Evolutionary conservation across 208 protist genomes (phyloP).

Genomic region (Endotrypanum monterogeii): DNA sequence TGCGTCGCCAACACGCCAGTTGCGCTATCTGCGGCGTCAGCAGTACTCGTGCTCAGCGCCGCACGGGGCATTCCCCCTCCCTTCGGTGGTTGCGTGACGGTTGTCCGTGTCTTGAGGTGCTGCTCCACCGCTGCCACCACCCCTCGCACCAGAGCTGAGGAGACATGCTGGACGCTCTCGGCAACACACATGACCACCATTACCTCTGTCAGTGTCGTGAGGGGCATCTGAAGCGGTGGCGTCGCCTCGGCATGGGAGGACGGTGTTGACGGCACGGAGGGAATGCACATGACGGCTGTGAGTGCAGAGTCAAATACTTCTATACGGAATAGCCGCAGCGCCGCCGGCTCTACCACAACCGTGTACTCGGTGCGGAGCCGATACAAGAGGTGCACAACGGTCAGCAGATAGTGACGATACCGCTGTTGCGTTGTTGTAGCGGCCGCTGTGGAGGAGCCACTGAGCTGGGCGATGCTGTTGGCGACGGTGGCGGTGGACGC

Average conservation of each 20-base stretch:
- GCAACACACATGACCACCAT: slow-evolving; percentile 71
- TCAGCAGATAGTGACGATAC: slow-evolving; percentile 54
- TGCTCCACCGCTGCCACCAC: slow-evolving; percentile 19
- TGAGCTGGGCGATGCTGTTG: slow-evolving; percentile 5
- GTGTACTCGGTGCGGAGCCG: slow-evolving; percentile 52
- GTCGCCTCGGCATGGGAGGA: slow-evolving; percentile 5
- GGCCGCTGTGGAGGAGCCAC: slow-evolving; percentile 1
- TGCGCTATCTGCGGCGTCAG: slow-evolving; percentile 12
- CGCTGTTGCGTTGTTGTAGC: slow-evolving; percentile 12
- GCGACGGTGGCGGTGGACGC: slow-evolving; percentile 38
- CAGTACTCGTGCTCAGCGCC: neutral
- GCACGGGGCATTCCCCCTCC: neutral
- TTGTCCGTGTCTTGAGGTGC: slow-evolving; percentile 9
- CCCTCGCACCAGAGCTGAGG: slow-evolving; percentile 41
- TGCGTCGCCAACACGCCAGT: slow-evolving; percentile 35
- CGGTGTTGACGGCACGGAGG: neutral
- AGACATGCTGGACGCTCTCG: slow-evolving; percentile 72
- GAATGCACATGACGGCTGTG: slow-evolving; percentile 32
- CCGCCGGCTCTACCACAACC: slow-evolving; percentile 59
- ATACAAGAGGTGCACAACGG: slow-evolving; percentile 64
- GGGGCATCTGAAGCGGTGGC: slow-evolving; percentile 32
- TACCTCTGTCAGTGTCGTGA: slow-evolving; percentile 64
- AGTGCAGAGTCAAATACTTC: slow-evolving; percentile 67
- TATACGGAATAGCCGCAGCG: slow-evolving; percentile 58
- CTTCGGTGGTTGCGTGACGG: neutral